Base-by-base conservation (phyloP, 2,329 filamentous ascomycete genomes). In the Trichoderma guizhouense region DNA sequence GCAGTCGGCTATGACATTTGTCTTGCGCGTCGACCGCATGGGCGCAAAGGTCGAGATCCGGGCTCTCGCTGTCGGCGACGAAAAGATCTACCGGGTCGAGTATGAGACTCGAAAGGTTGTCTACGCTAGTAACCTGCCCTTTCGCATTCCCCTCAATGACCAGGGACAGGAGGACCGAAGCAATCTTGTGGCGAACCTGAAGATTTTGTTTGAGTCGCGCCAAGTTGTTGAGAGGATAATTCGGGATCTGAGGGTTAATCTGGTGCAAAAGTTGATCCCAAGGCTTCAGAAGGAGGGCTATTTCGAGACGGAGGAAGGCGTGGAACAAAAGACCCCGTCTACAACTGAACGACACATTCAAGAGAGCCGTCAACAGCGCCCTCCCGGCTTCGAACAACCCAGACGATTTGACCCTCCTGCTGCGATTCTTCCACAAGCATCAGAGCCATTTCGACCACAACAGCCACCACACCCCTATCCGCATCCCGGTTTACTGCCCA, bases 251-350 rank as follows among this genome's bases (percentile, higher is more conserved):
- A 94, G 95, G 78, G 84, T 91, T 74, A 90, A 91, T 69, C 90
- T 98, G 51, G 89, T 98, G 65, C 94, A 97, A 82, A 95, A 92
- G 77, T 87, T 98, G 24, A 88, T 94, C 4, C 94, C 95, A 0
- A 88, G 90, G 26, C 83, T 97, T 51, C 88, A 92, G 63, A 94
- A 93, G 77, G 90, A 93, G 76, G 93, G 92, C 7, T 95, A 96
- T 77, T 89, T 94, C 2, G 55, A 60, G 55, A 81, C 82, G 18
- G 83, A 26, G 83, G 83, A 30, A 82, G 26, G 8, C 43, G 2
- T 7, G 39, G 39, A n/a, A 47, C 7, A n/a, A 4, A 47, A 15
- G 39, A n/a, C 1, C 7, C 18, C 39, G 6, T 2, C 6, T 39
- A 7, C 18, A 47, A n/a, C 2, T 18, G 43, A 21, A 51, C 43